phyloP scores from a whole-genome alignment of 1,284 basidiomycete species.

The Boletus smithii region DNA sequence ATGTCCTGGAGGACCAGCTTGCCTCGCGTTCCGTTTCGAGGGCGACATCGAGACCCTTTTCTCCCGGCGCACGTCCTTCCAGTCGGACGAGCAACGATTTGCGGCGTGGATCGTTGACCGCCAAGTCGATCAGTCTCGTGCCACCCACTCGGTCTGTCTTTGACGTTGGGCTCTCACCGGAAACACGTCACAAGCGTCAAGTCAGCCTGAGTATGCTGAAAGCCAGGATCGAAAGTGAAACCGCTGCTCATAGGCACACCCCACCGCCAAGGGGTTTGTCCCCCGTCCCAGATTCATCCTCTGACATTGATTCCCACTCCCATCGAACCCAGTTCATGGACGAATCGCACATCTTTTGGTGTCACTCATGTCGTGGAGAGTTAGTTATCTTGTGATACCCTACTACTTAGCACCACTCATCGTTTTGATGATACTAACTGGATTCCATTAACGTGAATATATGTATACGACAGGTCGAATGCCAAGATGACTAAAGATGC shows the following conservation, averaged over 20 bases:
- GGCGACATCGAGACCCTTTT: conserved; percentile 40
- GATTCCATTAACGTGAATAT: conserved; percentile 25
- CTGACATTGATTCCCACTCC: conserved; percentile 17
- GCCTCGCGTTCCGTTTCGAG: conserved; percentile 41
- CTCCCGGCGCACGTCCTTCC: conserved; percentile 44
- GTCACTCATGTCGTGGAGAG: conserved; percentile 73
- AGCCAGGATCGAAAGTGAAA: conserved; percentile 81
- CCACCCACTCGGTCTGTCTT: conserved; percentile 50
- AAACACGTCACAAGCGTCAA: conserved; percentile 79
- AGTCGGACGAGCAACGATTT: conserved; percentile 50
- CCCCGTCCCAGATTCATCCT: conserved; percentile 38
- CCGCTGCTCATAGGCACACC: conserved; percentile 37
- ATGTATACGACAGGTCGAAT: conserved; percentile 14
- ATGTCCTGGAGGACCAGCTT: conserved; percentile 60
- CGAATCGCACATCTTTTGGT: conserved; percentile 84
- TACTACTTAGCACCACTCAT: not conserved
- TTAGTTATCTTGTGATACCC: conserved; percentile 63
- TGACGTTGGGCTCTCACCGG: conserved; percentile 68
- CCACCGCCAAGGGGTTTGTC: conserved; percentile 52
- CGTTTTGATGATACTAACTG: conserved; percentile 11
- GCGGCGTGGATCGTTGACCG: conserved; percentile 46
- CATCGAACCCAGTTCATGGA: conserved; percentile 69
- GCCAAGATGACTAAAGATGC: conserved; percentile 7
- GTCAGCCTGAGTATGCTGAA: conserved; percentile 86
- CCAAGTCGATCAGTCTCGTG: conserved; percentile 37